Evolutionary conservation across 31 red algal genomes (phyloP), one percentile per base, ranked within the genome.

Genomic region (Odonthalia washingtoniensis): DNA sequence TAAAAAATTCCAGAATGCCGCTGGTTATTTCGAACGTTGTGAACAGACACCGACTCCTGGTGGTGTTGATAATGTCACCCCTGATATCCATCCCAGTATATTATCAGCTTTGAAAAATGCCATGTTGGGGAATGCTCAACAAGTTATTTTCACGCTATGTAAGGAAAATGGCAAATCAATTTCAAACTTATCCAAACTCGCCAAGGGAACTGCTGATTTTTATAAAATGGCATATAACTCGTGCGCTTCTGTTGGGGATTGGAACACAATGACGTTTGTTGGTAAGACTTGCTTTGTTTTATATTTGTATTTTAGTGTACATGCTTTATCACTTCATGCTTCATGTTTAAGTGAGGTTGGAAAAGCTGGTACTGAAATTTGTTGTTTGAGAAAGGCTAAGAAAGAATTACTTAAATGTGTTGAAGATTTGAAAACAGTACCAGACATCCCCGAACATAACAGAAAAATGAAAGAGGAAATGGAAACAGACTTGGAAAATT

Each of bases 51-150:
- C 88, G 36, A 61, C 80, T 21, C 88, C 88, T 45, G 88, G 88
- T 26, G 88, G 88, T 36, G 46, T 91, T 78, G 68, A 80, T 37
- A 62, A 46, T 40, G 80, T 91, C 31, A 91, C 88, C 34, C 37
- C 44, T 44, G 88, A 91, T 40, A 33, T 91, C 35, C 84, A 84
- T 31, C 88, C 88, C 0, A 64, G 40, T 6, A 69, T 80, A 5
- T 65, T 91, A 41, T 44, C 46, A 6, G 88, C 88, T 39, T 63
- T 91, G 45, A 80, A 91, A 39, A 78, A 70, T 66, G 70, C 70
- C 73, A 91, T 91, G 88, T 70, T 91, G 49, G 88, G 88, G 37
- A 91, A 91, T 72, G 88, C 88, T 9, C 88, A 91, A 44, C 88
- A 91, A 65, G 74, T 73, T 16, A 69, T 91, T 43, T 91, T 83